Base-by-base conservation (phyloP, 192 early-diverging fungal genomes). In the Coemansia sp. region DNA sequence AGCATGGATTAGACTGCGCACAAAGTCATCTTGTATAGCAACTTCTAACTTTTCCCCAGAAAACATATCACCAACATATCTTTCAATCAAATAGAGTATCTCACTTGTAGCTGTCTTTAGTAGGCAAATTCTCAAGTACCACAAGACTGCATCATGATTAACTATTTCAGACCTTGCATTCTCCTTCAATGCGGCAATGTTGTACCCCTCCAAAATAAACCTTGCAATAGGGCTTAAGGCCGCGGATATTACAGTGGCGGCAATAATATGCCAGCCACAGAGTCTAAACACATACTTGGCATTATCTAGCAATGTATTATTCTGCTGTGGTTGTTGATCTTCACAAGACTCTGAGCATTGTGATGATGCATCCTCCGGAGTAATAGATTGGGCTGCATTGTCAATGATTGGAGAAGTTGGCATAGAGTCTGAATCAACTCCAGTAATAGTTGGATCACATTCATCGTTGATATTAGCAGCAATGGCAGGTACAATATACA, bases 181-280 rank as follows among this genome's bases (percentile, higher is more conserved):
- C 11, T 29, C 24, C 29, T 60, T 66, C 15, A 77, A 53, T 20
- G 75, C 64, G 1, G 46, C 62, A 33, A 77, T 41, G 12, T 67
- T 61, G 49, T 72, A 68, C 3, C 75, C 75, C 24, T 77, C 70
- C 61, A 77, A 68, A 36, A 77, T 31, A 52, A 69, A 77, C 20
- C 44, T 65, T 5, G 44, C 27, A 1, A 77, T 49, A 2, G 75
- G 75, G 24, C 22, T 20, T 8, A 53, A 53, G 5, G 22, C 2
- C 29, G 24, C 50, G 3, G 50, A 9, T 10, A 53, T 53, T 12
- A 53, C 22, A 27, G 12, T 11, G 11, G 50, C 8, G 22, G 3
- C 11, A 12, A 53, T 27, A 27, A 53, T 20, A 12, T 53, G 22
- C 50, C 50, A 53, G 22, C 50, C 50, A 27, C 50, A 53, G 15